Evolutionary conservation across 139 green algal genomes (phyloP), one percentile per base, ranked within the genome.

Genomic region (Haematococcus lacustris): DNA sequence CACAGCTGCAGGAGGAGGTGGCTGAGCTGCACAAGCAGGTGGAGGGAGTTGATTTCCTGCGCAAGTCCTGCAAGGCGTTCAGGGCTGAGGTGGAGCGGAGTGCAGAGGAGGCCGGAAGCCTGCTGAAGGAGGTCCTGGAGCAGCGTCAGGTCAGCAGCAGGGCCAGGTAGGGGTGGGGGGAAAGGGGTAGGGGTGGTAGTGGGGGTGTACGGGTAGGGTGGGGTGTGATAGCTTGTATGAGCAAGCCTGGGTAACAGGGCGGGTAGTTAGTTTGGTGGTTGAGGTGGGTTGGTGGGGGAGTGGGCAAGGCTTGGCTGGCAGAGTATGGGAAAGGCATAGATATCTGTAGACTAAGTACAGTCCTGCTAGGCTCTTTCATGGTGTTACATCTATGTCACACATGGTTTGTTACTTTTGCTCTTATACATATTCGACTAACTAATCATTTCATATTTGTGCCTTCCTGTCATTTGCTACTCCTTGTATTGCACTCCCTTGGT

Each of bases 61-160:
- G 60, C 71, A 82, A 70, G 4, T 71, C 78, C 35, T 64, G 71
- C 2, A 28, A 76, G 30, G 66, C 71, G n/a, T 82, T 82, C 67
- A 43, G 76, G 7, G 72, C 68, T 25, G 67, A 37, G 26, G 59
- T 73, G 3, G 64, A 78, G 51, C 51, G 71, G 23, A 47, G 60
- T 7, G 28, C 62, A 23, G 37, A 51, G 1, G 41, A 73, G 38
- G 40, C 59, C 25, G 25, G 35, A 1, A 6, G 28, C 0, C 38
- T 72, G 32, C 67, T 72, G 1, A 63, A 51, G 47, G 67, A 72
- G 9, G 47, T 7, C 43, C 43, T 72, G n/a, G 33, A 65, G 47
- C 64, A 47, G 32, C 63, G 39, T 6, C 40, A 72, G 47, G 67
- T 72, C 30, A 32, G 67, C 5, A 17, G 43, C 9, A 17, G 9